Conservation (phyloP, 2,329 filamentous ascomycete species). For the Drechmeria coniospora region DNA sequence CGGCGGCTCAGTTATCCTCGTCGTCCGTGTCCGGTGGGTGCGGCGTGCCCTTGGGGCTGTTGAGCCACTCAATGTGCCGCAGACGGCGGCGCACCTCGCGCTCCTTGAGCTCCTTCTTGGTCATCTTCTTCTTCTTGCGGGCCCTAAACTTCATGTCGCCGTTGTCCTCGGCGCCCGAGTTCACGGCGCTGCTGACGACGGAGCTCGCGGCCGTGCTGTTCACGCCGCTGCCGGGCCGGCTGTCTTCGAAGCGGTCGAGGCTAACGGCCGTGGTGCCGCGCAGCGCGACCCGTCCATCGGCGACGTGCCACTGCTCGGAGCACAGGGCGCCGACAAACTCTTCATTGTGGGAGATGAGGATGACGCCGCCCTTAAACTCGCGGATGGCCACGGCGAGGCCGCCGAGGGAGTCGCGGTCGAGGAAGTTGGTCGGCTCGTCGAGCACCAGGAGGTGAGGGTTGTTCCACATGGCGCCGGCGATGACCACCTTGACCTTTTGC, state of each 20-base stretch:
- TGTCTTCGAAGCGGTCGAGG: constrained; percentile 78
- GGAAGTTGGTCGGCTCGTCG: constrained; percentile 97
- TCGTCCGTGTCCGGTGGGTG: constrained; percentile 66
- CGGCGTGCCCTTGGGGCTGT: constrained; percentile 71
- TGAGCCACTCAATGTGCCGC: constrained; percentile 74
- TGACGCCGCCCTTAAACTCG: constrained; percentile 94
- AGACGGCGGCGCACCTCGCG: constrained; percentile 72
- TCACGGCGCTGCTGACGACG: constrained; percentile 42
- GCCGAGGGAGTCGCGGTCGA: constrained; percentile 93
- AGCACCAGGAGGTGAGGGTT: constrained; percentile 95
- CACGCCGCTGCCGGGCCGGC: constrained; percentile 42
- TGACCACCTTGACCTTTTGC: constrained; percentile 97
- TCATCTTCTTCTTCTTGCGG: constrained; percentile 97
- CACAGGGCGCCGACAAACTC: constrained; percentile 95
- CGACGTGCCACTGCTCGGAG: constrained; percentile 91
- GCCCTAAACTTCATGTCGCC: constrained; percentile 73
- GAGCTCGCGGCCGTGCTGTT: constrained; percentile 42
- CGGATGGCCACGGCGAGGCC: constrained; percentile 95
- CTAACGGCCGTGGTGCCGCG: constrained; percentile 62
- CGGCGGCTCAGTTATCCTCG: constrained; percentile 36
- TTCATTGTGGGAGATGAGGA: constrained; percentile 99
- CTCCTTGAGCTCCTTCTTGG: constrained; percentile 91
- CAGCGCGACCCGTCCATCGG: constrained; percentile 72
- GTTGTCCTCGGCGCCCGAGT: constrained; percentile 55
- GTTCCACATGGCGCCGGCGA: constrained; percentile 96